Base-by-base conservation (phyloP, 2,329 filamentous ascomycete genomes). In the Fusarium floridanum region DNA sequence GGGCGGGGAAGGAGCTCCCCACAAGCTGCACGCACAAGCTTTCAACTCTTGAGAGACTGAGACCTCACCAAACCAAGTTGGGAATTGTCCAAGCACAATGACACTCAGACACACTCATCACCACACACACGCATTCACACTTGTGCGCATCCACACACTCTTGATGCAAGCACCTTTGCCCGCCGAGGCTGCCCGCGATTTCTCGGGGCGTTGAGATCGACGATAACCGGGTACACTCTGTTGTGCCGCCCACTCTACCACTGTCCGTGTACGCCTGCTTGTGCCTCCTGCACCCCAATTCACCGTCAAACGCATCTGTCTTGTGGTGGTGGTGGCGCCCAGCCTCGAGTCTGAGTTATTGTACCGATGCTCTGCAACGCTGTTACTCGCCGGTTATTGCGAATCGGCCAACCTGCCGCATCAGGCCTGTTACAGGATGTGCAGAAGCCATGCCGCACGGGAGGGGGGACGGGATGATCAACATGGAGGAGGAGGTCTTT, bases 371-470 rank as follows among this genome's bases (percentile, higher is more conserved):
- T 62, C 22, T 61, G 59, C 39, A 61, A 29, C 24, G 27, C 12
- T 53, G 24, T 48, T 53, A 39, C 43, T 32, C 20, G 60, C 29
- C 27, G 32, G 43, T 45, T 53, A 53, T 37, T 36, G 22, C 61
- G 43, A 39, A 17, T 67, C 72, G 69, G 59, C 62, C 45, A 39
- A 36, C 41, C n/a, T 61, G 50, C 41, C 67, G 20, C 53, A 57
- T 22, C 20, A 32, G 27, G n/a, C 17, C 9, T 43, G 48, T 27
- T 16, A n/a, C 56, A 20, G 36, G 48, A 61, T 45, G 36, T 22
- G 65, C 17, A 24, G 43, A 68, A 64, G 57, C 50, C 48, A 70
- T 61, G 45, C 64, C 60, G 53, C 50, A 65, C 59, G 37, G 41
- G 50, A 62, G 55, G 20, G 20, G 36, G 11, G 36, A 29, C 29